Evolutionary conservation across 2,329 filamentous ascomycete genomes (phyloP).

Genomic region (Aspergillus ochraceoroseus): DNA sequence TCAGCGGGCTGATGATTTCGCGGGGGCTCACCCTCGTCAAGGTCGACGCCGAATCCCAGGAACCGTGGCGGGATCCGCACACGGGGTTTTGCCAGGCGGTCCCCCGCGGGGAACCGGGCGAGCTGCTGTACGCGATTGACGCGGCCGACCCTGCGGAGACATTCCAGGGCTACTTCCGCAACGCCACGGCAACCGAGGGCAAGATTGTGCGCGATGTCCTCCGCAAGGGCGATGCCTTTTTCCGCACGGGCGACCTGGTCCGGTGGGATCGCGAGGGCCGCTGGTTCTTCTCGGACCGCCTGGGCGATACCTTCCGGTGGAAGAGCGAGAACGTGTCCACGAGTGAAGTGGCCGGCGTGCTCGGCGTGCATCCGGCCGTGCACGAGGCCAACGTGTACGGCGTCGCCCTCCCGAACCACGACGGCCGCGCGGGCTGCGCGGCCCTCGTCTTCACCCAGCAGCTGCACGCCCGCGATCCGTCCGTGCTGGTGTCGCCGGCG

Average conservation of each 20-base stretch:
- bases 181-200: constrained; percentile 62
- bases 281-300: constrained; percentile 69
- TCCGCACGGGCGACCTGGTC: constrained; percentile 77
- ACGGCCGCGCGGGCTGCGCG: constrained; percentile 78
- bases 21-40: constrained; percentile 56
- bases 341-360: constrained; percentile 69
- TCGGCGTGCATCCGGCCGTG: constrained; percentile 63
- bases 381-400: constrained; percentile 83
- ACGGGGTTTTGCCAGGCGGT: constrained; percentile 65
- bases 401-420: constrained; percentile 71
- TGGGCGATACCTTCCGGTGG: constrained; percentile 54
- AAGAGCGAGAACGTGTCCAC: constrained; percentile 79
- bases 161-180: constrained; percentile 80
- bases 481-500: constrained; percentile 27
- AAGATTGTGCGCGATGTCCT: constrained; percentile 74
- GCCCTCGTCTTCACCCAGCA: constrained; percentile 58
- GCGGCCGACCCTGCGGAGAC: constrained; percentile 56
- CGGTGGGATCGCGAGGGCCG: constrained; percentile 65
- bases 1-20: constrained; percentile 56
- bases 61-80: constrained; percentile 60
- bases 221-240: constrained; percentile 71
- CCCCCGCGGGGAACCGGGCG: constrained; percentile 61
- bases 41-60: constrained; percentile 66
- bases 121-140: constrained; percentile 69
- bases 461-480: constrained; percentile 20